Evolutionary conservation across 2,329 filamentous ascomycete species (phyloP).

Genomic region (Fonsecaea nubica): DNA sequence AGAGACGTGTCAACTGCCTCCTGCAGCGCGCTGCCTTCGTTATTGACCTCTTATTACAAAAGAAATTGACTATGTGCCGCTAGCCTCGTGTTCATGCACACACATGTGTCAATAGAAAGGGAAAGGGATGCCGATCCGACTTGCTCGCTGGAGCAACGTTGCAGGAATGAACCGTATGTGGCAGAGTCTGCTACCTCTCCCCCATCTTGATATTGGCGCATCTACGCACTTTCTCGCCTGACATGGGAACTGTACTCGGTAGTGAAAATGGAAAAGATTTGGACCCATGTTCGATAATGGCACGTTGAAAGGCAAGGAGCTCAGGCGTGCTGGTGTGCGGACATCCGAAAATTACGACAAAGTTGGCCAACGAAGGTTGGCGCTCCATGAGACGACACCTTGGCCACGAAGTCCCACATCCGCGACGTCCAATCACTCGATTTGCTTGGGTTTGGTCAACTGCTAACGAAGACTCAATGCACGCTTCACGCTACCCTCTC

Average conservation of each 20-base stretch:
- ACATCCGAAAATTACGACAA: neutral
- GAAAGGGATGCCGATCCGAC: no score
- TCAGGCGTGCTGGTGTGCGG: neutral
- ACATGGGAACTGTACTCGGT: neutral
- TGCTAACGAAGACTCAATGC: neutral
- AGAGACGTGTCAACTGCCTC: neutral
- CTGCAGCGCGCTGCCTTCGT: no score
- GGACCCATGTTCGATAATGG: neutral
- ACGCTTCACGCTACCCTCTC: neutral
- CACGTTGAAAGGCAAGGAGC: neutral
- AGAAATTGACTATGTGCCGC: neutral
- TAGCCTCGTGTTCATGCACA: neutral
- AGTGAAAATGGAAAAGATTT: neutral
- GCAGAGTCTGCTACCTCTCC: no score
- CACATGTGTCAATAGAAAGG: neutral
- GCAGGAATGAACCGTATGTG: no score
- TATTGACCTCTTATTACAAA: neutral
- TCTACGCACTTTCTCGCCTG: neutral
- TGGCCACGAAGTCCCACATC: neutral
- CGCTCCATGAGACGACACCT: no score
- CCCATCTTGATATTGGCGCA: neutral
- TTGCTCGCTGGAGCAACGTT: neutral
- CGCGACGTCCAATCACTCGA: neutral
- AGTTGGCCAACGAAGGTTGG: neutral
- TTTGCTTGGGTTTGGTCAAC: neutral